Base-by-base conservation (phyloP, 805 yeast species). In the Lachancea mirantina region DNA sequence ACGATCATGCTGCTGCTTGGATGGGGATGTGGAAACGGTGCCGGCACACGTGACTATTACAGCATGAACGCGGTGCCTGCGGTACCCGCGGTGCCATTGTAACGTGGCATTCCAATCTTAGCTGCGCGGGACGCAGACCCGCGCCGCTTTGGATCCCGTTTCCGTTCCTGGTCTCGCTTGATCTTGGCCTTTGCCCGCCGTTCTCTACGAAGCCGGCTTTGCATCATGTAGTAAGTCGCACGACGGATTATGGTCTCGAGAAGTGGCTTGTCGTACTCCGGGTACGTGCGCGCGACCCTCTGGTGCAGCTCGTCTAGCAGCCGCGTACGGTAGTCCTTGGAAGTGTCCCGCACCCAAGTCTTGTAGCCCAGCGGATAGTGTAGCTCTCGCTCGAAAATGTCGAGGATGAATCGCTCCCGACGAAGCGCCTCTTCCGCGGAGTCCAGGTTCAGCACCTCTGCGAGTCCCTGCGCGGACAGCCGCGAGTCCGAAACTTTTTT, bases 321-420 rank as follows among this genome's bases (percentile, higher is more conserved):
- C 31, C 65, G 59, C 16, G 64, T 64, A 25, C 95, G 65, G 40
- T 71, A 70, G 4, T 55, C 59, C 32, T 65, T 68, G 1, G 71
- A 65, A 0, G 92, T 81, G 48, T 81, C 95, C 41, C 94, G 67
- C 26, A 83, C 77, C 95, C 95, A 85, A 0, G 94, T 82, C 47
- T 74, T 73, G 41, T 74, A 70, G 4, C 95, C 95, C 18, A 85
- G 54, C 18, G 78, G 76, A 56, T 83, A 84, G 4, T 80, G 77
- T 33, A 84, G 66, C 13, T 70, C 74, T 25, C 68, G 62, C 26
- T 66, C 69, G 40, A 78, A 68, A 23, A 77, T 65, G 27, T 65
- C 61, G 20, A 79, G 47, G 11, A 79, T 65, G 27, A 64, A 64
- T 21, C 64, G 57, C 45, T 78, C 85, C 13, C 80, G 55, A 29